These are phyloP conservation scores for Physcomitrium patens DNA, from an alignment of 225 moss, liverwort and hornwort species.

Conservation along the genomic window DNA sequence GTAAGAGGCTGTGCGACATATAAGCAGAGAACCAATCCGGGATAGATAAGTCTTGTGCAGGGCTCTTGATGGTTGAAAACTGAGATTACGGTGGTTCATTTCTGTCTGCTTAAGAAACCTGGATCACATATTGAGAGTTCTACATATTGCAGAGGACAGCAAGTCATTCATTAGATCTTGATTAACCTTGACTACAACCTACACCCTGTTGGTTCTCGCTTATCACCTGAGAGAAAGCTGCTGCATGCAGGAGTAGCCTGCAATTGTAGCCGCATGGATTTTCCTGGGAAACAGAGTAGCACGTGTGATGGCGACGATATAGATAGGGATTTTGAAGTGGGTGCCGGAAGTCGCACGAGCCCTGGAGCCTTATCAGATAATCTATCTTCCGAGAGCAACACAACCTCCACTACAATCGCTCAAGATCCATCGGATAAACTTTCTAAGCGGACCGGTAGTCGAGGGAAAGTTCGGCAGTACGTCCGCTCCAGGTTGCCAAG, in stretches of 20 bases:
- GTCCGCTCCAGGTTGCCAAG: constrained; percentile 70
- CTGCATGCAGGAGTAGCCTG: constrained; percentile 19
- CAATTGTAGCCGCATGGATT: constrained; percentile 27
- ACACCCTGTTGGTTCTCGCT: neutral
- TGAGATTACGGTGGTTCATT: too few relatives aligned
- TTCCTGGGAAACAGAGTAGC: constrained; percentile 45
- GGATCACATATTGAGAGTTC: too few relatives aligned
- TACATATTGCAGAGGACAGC: too few relatives aligned
- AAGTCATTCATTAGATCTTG: too few relatives aligned
- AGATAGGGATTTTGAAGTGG: constrained; percentile 20
- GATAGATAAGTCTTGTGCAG: too few relatives aligned
- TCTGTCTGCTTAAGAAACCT: too few relatives aligned
- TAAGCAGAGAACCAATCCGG: too few relatives aligned
- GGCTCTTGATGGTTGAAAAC: too few relatives aligned
- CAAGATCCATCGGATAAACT: constrained; percentile 41
- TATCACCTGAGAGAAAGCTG: neutral
- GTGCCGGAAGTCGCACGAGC: constrained; percentile 25
- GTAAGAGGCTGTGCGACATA: too few relatives aligned
- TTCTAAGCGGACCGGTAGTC: constrained; percentile 14
- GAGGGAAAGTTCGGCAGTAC: constrained; percentile 73
- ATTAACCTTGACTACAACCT: too few relatives aligned
- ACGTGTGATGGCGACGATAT: constrained; percentile 23
- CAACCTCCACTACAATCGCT: constrained; percentile 41
- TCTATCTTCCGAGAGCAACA: constrained; percentile 60
- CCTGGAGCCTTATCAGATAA: constrained; percentile 41